Conservation (phyloP, 495 filamentous ascomycete species). For the Xylaria sp. region DNA sequence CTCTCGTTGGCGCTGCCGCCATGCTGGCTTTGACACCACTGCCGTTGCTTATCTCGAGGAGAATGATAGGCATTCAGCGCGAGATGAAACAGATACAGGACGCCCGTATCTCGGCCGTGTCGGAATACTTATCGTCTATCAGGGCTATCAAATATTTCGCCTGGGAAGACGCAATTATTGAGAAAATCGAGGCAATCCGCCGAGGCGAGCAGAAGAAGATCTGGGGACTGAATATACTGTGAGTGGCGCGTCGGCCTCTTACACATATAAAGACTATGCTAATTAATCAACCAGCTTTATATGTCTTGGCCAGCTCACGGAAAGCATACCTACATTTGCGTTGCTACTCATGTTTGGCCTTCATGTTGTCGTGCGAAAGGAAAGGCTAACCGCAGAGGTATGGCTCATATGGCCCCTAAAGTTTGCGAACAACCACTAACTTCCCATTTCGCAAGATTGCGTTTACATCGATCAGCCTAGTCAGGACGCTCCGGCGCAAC, state of each 20-base stretch:
- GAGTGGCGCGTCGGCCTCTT: conserved; percentile 33
- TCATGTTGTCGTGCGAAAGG: conserved; percentile 50
- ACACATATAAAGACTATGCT: not conserved
- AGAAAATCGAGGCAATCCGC: conserved; percentile 50
- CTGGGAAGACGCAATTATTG: conserved; percentile 55
- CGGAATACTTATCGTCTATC: conserved; percentile 57
- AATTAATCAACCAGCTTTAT: conserved; percentile 31
- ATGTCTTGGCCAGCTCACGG: conserved; percentile 42
- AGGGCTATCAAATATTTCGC: conserved; percentile 60
- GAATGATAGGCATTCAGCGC: conserved; percentile 49
- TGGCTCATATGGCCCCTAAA: not conserved
- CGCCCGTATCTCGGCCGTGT: conserved; percentile 56
- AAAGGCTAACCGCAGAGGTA: conserved; percentile 50
- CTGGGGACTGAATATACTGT: conserved; percentile 53
- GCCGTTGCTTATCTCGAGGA: conserved; percentile 47
- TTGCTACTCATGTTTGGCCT: conserved; percentile 54
- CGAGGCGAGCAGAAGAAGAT: conserved; percentile 54
- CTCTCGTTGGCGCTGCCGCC: conserved; percentile 50
- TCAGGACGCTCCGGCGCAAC: conserved; percentile 52
- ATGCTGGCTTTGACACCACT: conserved; percentile 50
- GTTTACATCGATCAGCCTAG: conserved; percentile 55
- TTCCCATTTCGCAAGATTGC: conserved; percentile 37
- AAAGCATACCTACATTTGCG: conserved; percentile 50
- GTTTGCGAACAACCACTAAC: not conserved
- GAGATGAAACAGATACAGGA: conserved; percentile 57